Evolutionary conservation across 208 protist species (phyloP).

Genomic region (Trichomonas vaginalis): DNA sequence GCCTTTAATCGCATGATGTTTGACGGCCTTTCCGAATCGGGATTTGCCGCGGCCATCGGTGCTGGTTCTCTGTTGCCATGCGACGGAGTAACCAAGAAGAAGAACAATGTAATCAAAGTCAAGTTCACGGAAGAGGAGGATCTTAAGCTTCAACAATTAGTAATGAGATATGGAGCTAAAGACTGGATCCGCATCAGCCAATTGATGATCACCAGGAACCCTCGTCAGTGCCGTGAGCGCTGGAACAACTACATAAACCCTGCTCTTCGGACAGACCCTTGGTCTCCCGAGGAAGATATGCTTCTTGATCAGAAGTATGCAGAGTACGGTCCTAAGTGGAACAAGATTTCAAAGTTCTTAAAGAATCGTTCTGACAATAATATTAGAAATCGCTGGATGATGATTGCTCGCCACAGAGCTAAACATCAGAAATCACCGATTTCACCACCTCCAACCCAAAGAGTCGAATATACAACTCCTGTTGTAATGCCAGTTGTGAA

Average conservation of each 20-base stretch:
- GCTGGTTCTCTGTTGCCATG: background rate
- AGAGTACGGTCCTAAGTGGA: background rate
- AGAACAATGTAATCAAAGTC: background rate
- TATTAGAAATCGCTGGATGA: conserved; percentile 1
- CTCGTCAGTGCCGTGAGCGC: background rate
- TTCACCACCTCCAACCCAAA: background rate
- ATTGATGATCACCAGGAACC: background rate
- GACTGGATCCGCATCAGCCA: background rate
- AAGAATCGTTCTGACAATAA: background rate
- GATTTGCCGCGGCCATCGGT: background rate
- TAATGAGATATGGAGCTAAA: background rate
- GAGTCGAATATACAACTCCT: background rate
- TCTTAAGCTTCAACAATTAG: background rate
- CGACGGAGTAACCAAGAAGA: background rate
- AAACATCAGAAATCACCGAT: background rate
- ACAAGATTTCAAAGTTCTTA: background rate
- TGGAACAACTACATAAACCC: background rate
- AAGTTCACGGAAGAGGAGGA: conserved; percentile 5
- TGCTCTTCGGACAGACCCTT: background rate
- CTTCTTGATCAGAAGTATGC: background rate
- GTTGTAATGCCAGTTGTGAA: background rate
- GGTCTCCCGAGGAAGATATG: background rate
- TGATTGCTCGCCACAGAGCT: background rate
- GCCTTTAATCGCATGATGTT: background rate
- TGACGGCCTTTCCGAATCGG: background rate